These are phyloP conservation scores for Phytophthora rubi DNA, from an alignment of 352 stramenopile genomes.

Conservation along the genomic window DNA sequence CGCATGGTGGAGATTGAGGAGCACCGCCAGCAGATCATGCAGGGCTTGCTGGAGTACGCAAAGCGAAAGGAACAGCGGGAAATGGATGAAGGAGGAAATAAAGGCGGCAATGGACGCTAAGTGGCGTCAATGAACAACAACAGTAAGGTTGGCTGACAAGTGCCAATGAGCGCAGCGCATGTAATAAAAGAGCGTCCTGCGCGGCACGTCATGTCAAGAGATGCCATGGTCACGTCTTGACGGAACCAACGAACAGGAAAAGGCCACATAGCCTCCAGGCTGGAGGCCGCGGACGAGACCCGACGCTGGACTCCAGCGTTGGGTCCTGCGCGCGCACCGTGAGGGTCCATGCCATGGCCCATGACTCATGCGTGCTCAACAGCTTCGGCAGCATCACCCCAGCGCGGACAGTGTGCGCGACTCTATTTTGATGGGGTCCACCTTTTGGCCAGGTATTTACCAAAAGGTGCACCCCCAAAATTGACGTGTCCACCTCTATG, in stretches of 20 bases:
- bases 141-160: not conserved
- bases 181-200: constrained; percentile 1
- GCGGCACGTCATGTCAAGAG: constrained; percentile 8
- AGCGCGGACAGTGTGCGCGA: too few relatives aligned
- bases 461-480: too few relatives aligned
- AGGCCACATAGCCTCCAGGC: constrained; percentile 1
- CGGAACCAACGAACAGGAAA: constrained; percentile 9
- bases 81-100: constrained; percentile 9
- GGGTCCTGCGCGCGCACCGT: too few relatives aligned
- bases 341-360: too few relatives aligned
- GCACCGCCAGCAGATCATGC: constrained; percentile 66
- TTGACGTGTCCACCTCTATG: too few relatives aligned
- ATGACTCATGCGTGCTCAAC: too few relatives aligned
- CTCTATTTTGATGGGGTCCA: too few relatives aligned
- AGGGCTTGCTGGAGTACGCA: constrained; percentile 64
- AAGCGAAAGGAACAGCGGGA: constrained; percentile 55
- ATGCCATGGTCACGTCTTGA: not conserved
- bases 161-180: not conserved
- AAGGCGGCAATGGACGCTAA: constrained; percentile 2
- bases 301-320: too few relatives aligned
- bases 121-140: not conserved
- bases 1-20: constrained; percentile 68
- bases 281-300: too few relatives aligned
- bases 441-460: too few relatives aligned
- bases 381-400: too few relatives aligned